These are phyloP conservation scores for Oryza brachyantha DNA, from an alignment of 176 grass and related monocot species.

Conservation along the genomic window DNA sequence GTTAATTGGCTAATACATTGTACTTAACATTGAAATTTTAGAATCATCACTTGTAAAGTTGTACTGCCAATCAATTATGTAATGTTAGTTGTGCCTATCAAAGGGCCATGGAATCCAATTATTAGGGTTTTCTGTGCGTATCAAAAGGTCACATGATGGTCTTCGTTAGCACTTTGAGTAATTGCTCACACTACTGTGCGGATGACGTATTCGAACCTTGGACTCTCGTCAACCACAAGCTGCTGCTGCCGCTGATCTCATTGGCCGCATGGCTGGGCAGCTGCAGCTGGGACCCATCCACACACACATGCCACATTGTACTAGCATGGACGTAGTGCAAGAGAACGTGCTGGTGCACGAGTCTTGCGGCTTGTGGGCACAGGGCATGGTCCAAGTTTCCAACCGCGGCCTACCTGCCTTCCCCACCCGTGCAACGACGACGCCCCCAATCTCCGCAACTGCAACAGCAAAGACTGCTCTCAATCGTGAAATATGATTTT, in stretches of 20 bases:
- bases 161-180: neutral
- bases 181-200: neutral
- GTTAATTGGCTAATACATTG: neutral
- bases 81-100: neutral
- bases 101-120: neutral
- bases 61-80: neutral
- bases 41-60: neutral
- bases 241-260: neutral
- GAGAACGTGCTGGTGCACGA: neutral
- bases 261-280: neutral
- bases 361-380: neutral
- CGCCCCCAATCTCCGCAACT: neutral
- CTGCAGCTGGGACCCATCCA: neutral
- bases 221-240: neutral
- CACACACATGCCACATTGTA: neutral
- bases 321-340: neutral
- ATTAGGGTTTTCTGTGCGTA: neutral
- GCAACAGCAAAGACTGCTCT: neutral
- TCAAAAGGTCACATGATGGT: neutral
- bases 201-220: neutral
- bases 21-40: neutral
- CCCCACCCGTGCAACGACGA: neutral
- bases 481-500: neutral
- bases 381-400: neutral
- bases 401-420: neutral